Evolutionary conservation across 2,329 filamentous ascomycete genomes (phyloP).

Genomic region (Alternaria metachromatica): DNA sequence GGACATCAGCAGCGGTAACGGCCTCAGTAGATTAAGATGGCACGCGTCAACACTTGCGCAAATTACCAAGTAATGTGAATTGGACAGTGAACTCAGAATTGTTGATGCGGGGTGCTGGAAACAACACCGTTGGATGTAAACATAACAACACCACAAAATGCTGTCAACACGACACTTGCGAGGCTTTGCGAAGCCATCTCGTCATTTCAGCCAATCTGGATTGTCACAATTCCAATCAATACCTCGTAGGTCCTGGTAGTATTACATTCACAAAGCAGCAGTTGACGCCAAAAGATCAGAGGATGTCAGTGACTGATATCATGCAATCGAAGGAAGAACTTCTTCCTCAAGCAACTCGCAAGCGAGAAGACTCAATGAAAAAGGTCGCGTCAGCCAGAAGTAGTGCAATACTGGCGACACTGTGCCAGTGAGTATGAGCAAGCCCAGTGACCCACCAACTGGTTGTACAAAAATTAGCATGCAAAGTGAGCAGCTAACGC

Average conservation of each 20-base stretch:
- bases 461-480: conserved; percentile 16
- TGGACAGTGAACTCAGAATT: not conserved
- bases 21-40: not conserved
- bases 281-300: not conserved
- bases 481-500: too few species aligned
- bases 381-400: conserved; percentile 20
- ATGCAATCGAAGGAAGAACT: not conserved
- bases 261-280: not conserved
- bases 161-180: not conserved
- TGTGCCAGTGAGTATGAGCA: conserved; percentile 19
- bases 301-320: not conserved
- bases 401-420: conserved; percentile 28
- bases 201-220: not conserved
- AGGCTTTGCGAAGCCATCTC: not conserved
- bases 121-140: not conserved
- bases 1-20: not conserved
- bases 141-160: not conserved
- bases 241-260: rapidly evolving
- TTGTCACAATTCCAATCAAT: not conserved
- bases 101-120: not conserved
- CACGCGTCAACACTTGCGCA: not conserved
- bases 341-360: conserved; percentile 31
- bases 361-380: conserved; percentile 31
- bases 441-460: conserved; percentile 16
- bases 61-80: not conserved